Base-by-base conservation (phyloP, 148 eudicot species). In the Agrostemma githago region DNA sequence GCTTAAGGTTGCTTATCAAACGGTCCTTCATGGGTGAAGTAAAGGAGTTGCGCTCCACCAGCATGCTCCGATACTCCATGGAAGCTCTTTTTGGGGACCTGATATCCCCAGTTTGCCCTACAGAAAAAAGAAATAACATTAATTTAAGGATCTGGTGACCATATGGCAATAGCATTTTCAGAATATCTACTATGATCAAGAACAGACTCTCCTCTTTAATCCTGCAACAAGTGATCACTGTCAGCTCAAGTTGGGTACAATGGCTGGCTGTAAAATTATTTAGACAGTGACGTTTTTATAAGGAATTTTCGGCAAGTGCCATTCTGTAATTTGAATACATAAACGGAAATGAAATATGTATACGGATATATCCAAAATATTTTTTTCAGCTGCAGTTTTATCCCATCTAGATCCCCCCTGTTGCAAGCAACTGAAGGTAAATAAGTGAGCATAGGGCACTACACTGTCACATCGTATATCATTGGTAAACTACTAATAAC, bases 21-120 rank as follows among this genome's bases (percentile, higher is more conserved):
- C 99, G 96, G 79, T 96, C 99, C 79, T 96, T 96, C 68, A 89
- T 96, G 4, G 99, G 99, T 48, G 99, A 96, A 34, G 90, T 83
- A 73, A 96, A 96, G 8, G 96, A 78, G 74, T 86, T 92, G 66
- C 99, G 87, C 81, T 92, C 99, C 39, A 96, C 97, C 21, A 92
- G 85, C 48, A 83, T 87, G 78, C 99, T 96, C 61, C 97, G 90
- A 70, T 86, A 86, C 80, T 96, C 99, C 12, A 88, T 82, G 81
- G 90, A 84, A 74, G 83, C 71, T 88, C 96, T 85, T 82, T 92
- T 92, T 2, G 99, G 99, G 58, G 99, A 92, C 72, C 88, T 88
- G 56, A 92, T 84, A 82, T 88, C 92, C 76, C 92, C 92, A 88
- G 84, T 90, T 77, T 78, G 86, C 41, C 94, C 99, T 96, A 80